phyloP scores from a whole-genome alignment of 495 filamentous ascomycete species.

The Venustampulla echinocandica region DNA sequence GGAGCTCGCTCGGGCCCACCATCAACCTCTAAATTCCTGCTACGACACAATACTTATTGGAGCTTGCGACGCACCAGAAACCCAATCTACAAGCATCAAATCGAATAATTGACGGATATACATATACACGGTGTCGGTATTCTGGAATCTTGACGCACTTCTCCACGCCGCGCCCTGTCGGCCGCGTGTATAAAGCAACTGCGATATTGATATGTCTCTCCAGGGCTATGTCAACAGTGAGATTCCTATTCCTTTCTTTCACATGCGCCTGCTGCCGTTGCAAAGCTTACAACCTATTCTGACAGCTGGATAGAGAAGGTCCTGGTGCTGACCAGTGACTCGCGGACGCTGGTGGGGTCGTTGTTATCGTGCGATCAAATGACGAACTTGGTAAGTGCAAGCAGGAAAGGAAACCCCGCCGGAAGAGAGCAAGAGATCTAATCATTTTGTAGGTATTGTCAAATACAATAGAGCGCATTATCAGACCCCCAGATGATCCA shows the following conservation, averaged over 20 bases:
- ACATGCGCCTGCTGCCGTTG: background rate
- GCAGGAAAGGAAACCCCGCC: background rate
- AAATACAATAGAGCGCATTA: constrained; percentile 80
- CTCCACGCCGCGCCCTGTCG: constrained; percentile 8
- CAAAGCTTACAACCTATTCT: constrained; percentile 29
- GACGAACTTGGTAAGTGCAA: constrained; percentile 64
- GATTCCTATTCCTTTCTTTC: constrained; percentile 1
- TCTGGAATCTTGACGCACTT: too few species aligned
- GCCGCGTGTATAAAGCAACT: constrained; percentile 10
- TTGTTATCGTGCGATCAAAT: constrained; percentile 83
- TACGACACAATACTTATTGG: background rate
- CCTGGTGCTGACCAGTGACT: constrained; percentile 84
- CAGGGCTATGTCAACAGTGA: constrained; percentile 24
- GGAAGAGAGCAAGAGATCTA: background rate
- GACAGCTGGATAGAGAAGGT: constrained; percentile 63
- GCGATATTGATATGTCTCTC: constrained; percentile 21
- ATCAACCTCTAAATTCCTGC: background rate
- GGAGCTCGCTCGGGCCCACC: background rate
- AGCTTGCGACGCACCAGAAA: background rate
- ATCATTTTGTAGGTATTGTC: constrained; percentile 49
- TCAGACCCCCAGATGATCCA: constrained; percentile 70
- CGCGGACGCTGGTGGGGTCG: constrained; percentile 74
- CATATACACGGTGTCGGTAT: too few species aligned
- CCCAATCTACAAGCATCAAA: background rate
- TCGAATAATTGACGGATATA: too few species aligned